A percentile compares a stretch with the other conserved stretches of the same genome.
These are phyloP conservation scores for Mycena amicta DNA, from an alignment of 768 basidiomycete genomes.

Conservation along the genomic window DNA sequence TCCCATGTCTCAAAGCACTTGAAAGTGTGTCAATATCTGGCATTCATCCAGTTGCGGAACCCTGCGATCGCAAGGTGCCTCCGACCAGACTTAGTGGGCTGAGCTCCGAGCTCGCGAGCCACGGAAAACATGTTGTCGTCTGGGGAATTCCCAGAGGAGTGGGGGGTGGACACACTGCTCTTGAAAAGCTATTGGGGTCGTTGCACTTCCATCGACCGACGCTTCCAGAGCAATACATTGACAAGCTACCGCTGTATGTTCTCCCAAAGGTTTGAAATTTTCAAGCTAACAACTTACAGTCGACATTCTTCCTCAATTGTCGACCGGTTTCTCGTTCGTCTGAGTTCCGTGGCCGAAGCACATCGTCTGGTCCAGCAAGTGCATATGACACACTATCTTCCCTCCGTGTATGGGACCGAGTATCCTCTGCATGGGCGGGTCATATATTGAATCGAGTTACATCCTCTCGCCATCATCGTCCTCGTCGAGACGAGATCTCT, in stretches of 20 bases:
- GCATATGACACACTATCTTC: constrained; percentile 57
- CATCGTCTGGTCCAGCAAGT: constrained; percentile 63
- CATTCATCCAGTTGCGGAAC: constrained; percentile 38
- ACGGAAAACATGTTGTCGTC: constrained; percentile 58
- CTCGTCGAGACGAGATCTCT: constrained; percentile 65
- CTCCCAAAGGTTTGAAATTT: too few relatives aligned
- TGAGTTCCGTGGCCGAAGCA: constrained; percentile 64
- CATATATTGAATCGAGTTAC: constrained; percentile 41
- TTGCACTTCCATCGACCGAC: constrained; percentile 43
- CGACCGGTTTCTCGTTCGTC: constrained; percentile 57
- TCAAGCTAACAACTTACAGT: too few relatives aligned
- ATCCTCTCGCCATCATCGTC: constrained; percentile 71
- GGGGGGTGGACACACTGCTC: constrained; percentile 20
- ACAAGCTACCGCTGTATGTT: background rate
- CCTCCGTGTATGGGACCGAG: constrained; percentile 36
- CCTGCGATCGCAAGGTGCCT: constrained; percentile 24
- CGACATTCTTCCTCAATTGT: too few relatives aligned
- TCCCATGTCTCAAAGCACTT: constrained; percentile 44
- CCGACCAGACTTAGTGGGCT: constrained; percentile 5
- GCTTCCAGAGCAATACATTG: background rate
- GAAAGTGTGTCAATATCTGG: constrained; percentile 49
- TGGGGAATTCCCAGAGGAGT: constrained; percentile 63
- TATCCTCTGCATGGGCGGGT: constrained; percentile 38
- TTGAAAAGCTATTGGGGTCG: constrained; percentile 45
- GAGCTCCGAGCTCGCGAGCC: constrained; percentile 27